Percentiles rank a stretch among this genome's conserved stretches.
These are phyloP conservation scores for Didymella sp. DNA, from an alignment of 2,329 filamentous ascomycete species.

Conservation along the genomic window DNA sequence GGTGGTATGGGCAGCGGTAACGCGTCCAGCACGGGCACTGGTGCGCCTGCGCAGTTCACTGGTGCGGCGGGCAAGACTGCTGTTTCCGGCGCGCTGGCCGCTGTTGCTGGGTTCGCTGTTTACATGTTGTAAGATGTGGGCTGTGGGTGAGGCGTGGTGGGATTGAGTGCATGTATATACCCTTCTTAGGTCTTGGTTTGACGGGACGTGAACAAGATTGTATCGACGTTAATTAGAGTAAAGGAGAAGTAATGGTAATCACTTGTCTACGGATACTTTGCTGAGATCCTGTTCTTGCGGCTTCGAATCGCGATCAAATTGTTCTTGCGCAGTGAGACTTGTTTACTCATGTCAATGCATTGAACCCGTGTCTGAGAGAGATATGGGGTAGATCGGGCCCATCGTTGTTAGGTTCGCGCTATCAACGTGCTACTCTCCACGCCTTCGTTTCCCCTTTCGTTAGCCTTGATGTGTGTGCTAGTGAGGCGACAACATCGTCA, in stretches of 20 bases:
- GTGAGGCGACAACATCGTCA: background rate
- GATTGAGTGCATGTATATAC: background rate
- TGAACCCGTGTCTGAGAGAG: no score
- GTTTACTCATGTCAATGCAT: no score
- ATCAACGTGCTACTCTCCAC: background rate
- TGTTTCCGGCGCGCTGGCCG: background rate
- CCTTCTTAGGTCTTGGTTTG: background rate
- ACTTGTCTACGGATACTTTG: background rate
- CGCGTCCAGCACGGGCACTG: background rate
- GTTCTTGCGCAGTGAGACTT: no score
- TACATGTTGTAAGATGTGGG: background rate
- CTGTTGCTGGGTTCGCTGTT: slow-evolving; percentile 3
- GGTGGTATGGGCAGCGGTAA: background rate
- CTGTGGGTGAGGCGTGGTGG: background rate
- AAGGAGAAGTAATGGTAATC: background rate
- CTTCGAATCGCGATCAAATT: no score
- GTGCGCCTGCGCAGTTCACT: slow-evolving; percentile 15
- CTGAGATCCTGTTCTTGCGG: background rate
- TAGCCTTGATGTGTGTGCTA: background rate
- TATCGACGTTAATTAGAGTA: background rate
- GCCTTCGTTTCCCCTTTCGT: background rate
- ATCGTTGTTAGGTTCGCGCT: no score
- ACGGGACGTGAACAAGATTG: background rate
- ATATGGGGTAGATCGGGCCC: no score
- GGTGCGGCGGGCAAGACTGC: slow-evolving; percentile 12